Conservation (phyloP, 2,329 filamentous ascomycete species). For the Trichoderma sp. region DNA sequence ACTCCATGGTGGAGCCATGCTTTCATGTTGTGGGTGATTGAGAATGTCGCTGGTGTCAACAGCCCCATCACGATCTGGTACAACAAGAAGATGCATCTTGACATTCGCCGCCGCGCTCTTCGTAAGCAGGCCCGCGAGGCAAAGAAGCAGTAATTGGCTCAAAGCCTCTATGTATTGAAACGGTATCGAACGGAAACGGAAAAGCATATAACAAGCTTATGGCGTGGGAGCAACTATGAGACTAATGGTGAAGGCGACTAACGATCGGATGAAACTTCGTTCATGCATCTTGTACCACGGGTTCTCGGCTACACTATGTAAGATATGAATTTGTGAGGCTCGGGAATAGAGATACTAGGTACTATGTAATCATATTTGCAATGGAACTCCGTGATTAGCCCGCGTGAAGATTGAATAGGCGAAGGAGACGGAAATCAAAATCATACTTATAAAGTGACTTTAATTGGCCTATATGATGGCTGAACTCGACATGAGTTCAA, state of each 20-base stretch:
- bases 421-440: not conserved
- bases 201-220: not conserved
- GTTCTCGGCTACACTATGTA: not conserved
- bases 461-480: not conserved
- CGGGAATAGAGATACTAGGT: not conserved
- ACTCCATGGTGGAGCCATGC: conserved; percentile 94
- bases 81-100: conserved; percentile 70
- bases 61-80: conserved; percentile 46
- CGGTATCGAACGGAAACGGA: too few relatives aligned
- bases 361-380: not conserved
- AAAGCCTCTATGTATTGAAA: not conserved
- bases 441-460: not conserved
- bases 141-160: conserved; percentile 56
- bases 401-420: not conserved
- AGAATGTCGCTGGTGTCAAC: conserved; percentile 53
- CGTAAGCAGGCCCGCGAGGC: conserved; percentile 79
- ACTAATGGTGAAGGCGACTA: not conserved
- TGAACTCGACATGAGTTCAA: not conserved
- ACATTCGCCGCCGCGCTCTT: conserved; percentile 77
- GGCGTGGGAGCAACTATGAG: not conserved
- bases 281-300: not conserved
- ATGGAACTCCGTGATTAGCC: not conserved
- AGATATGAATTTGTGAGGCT: not conserved
- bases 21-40: conserved; percentile 79
- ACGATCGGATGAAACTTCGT: not conserved